Base-by-base conservation (phyloP, 2,329 filamentous ascomycete genomes). In the Fusarium sp. region DNA sequence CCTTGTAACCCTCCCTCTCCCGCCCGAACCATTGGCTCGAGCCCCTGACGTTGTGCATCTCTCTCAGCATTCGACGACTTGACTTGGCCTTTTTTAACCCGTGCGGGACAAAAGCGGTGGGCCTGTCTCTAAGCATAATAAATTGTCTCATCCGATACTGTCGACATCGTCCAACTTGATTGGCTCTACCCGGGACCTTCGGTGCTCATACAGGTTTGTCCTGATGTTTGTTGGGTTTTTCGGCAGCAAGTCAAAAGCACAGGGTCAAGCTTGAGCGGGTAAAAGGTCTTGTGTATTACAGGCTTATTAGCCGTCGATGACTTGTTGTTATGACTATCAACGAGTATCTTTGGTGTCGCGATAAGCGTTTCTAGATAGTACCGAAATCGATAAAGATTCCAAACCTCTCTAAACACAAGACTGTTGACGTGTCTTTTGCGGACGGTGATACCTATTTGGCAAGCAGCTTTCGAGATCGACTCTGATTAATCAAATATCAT, bases 1-100 rank as follows among this genome's bases (percentile, higher is more conserved):
- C 42, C 57, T 51, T 52, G 45, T 47, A 47, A 38, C 18, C 39
- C 39, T 62, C 44, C 56, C 45, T 65, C 55, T 68, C 45, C 62
- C 57, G 75, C 51, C 62, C 57, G 76, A 78, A 78, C 75, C 62
- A 70, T 70, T 78, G 76, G 76, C 71, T 58, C 73, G 63, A 77
- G 65, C 76, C 76, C 68, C 70, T 77, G 68, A 36, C 55, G 68
- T 66, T 55, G 58, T 66, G 57, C 62, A 68, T 58, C 56, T 65
- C 56, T 65, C 72, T 30, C 55, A 72, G 64, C 69, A 70, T 70
- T 71, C 58, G 45, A 73, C 41, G 22, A 44, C 61, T 34, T 24
- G 34, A 24, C 24, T 48, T 57, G 22, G 32, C 48, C 52, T 56
- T 32, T 32, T 28, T 70, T 75, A 75, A 64, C 66, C 71, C 36